These are phyloP conservation scores for Fusarium cyanostomum DNA, from an alignment of 2,329 filamentous ascomycete species.

Conservation along the genomic window DNA sequence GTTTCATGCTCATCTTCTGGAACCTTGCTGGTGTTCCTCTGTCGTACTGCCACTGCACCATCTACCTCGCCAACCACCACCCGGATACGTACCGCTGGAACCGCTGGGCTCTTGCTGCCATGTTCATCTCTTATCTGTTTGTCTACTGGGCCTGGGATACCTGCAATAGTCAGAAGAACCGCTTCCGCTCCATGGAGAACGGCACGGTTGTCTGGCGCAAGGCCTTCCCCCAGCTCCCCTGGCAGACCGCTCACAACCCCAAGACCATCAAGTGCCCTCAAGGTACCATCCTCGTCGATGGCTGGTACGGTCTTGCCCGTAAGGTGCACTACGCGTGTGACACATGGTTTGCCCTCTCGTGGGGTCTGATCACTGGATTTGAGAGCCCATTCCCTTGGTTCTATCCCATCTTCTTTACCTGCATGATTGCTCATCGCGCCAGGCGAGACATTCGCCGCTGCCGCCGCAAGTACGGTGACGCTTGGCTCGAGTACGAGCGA, in stretches of 20 bases:
- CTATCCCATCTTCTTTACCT: constrained; percentile 83
- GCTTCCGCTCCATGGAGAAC: constrained; percentile 82
- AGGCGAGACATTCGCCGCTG: constrained; percentile 80
- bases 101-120: constrained; percentile 68
- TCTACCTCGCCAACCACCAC: constrained; percentile 86
- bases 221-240: constrained; percentile 90
- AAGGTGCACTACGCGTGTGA: constrained; percentile 66
- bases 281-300: constrained; percentile 82
- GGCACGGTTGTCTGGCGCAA: constrained; percentile 76
- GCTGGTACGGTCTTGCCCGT: constrained; percentile 82
- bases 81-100: constrained; percentile 83
- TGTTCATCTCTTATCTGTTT: constrained; percentile 79
- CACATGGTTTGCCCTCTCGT: constrained; percentile 59
- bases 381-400: constrained; percentile 88
- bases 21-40: constrained; percentile 91
- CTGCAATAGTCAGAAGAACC: constrained; percentile 92
- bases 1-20: constrained; percentile 99
- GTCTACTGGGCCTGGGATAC: constrained; percentile 95
- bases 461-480: constrained; percentile 81
- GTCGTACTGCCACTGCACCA: constrained; percentile 92
- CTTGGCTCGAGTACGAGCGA: constrained; percentile 82
- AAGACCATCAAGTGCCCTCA: constrained; percentile 77
- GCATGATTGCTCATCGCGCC: constrained; percentile 85
- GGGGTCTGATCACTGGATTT: constrained; percentile 63
- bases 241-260: constrained; percentile 84